These are phyloP conservation scores for Neurospora sp. DNA, from an alignment of 495 filamentous ascomycete species.

Conservation along the genomic window DNA sequence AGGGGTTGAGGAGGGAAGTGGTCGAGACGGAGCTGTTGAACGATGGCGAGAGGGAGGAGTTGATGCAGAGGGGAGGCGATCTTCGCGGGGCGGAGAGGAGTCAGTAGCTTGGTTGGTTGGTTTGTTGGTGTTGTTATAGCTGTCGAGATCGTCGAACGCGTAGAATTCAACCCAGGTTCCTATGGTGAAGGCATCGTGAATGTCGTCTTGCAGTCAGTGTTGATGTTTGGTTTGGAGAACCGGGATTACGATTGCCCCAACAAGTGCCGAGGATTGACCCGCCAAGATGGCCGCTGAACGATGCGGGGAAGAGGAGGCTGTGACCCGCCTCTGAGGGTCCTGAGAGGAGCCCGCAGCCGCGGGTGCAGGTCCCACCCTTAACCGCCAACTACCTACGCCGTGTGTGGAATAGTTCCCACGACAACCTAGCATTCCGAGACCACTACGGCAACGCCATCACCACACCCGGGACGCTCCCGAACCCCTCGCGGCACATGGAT, in stretches of 20 bases:
- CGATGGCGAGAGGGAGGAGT: conserved; percentile 17
- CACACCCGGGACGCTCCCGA: neutral
- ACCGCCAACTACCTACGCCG: neutral
- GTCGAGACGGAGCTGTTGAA: conserved; percentile 19
- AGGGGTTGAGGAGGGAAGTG: conserved; percentile 10
- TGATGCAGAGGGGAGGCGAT: conserved; percentile 26
- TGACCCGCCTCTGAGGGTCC: neutral
- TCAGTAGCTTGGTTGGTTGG: conserved; percentile 12
- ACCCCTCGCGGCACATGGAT: neutral
- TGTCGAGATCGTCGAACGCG: neutral
- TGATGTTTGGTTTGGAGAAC: neutral
- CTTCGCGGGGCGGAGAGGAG: conserved; percentile 22
- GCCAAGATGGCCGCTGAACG: neutral
- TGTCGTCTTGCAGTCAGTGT: neutral
- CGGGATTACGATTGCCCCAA: conserved; percentile 5
- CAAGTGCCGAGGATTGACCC: neutral
- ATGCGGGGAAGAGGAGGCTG: conserved; percentile 5
- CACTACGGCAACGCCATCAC: neutral
- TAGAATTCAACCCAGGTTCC: neutral
- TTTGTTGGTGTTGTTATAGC: neutral
- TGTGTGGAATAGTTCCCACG: neutral
- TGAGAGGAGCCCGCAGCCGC: neutral
- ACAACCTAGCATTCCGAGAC: neutral
- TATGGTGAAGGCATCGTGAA: neutral
- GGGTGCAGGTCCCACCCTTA: neutral